A percentile compares a stretch with the other conserved stretches of the same genome.
Conservation (phyloP, 2,329 filamentous ascomycete genomes). For the Alternaria sp. region DNA sequence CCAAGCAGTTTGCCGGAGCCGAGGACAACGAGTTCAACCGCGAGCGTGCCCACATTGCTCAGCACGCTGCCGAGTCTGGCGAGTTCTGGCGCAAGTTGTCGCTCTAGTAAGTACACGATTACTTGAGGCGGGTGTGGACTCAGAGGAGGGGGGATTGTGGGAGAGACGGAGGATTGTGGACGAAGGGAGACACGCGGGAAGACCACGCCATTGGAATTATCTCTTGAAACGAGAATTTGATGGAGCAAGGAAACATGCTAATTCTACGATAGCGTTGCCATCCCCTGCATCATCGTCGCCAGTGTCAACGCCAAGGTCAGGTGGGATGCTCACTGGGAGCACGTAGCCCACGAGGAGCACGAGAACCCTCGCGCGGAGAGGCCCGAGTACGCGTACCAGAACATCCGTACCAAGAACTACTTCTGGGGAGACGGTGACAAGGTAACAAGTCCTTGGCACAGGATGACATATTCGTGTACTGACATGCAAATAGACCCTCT, state of each 20-base stretch:
- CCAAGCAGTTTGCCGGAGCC: constrained; percentile 65
- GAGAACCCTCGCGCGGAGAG: constrained; percentile 81
- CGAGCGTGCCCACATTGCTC: constrained; percentile 89
- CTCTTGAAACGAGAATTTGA: neutral
- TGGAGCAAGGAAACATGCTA: constrained; percentile 16
- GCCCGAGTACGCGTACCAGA: constrained; percentile 94
- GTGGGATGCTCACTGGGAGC: constrained; percentile 97
- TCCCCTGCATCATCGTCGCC: constrained; percentile 76
- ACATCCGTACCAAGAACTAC: constrained; percentile 96
- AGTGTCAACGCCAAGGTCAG: constrained; percentile 86
- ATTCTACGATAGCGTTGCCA: constrained; percentile 70
- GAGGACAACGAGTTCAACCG: constrained; percentile 92
- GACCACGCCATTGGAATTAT: constrained; percentile 6
- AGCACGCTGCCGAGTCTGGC: constrained; percentile 84
- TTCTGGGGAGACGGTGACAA: constrained; percentile 96
- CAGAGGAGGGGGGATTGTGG: neutral
- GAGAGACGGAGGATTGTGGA: neutral
- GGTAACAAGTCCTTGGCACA: constrained; percentile 59
- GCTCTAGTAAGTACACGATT: constrained; percentile 76
- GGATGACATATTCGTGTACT: constrained; percentile 2
- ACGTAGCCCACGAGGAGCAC: constrained; percentile 75
- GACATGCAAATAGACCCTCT: constrained; percentile 53
- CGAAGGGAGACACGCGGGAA: neutral
- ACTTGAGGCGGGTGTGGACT: neutral
- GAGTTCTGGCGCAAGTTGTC: constrained; percentile 97